Evolutionary conservation across 139 green algal species (phyloP), one percentile per base, ranked within the genome.

Genomic region (Axilococcus clingmanii): DNA sequence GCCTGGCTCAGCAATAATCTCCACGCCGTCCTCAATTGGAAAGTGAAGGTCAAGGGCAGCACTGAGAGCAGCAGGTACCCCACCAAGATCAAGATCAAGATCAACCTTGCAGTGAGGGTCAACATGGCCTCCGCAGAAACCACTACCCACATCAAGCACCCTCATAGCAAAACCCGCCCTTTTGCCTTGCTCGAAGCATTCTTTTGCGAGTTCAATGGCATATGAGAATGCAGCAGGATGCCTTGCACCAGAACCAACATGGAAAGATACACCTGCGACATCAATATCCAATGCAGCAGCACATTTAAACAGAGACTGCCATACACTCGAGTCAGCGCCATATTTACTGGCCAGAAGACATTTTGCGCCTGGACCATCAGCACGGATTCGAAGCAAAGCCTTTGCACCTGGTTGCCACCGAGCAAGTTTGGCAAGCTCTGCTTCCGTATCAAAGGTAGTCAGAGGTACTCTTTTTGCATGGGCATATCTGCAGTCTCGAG

Each of bases 101-200:
- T 82, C 77, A 7, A 91, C 82, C 27, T 70, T 70, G 55, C 78
- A 80, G 12, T 50, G 47, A 3, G 57, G 52, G 41, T 78, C 59
- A 61, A 89, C 80, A 24, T 74, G 66, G 42, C 77, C 86, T 28
- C 64, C 69, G 22, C 71, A 84, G 72, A 97, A 97, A 41, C 91
- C 91, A 40, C 91, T 91, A 32, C 91, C 91, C 48, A 99, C 88
- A 72, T 99, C 91, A 28, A 99, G 75, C 43, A 94, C 57, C 35
- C 79, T 65, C 83, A 98, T 92, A 25, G 68, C 35, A 60, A 86
- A 88, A 35, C 91, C 91, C 27, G 86, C 44, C 2, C 45, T 36
- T 12, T 60, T 34, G 8, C 74, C 90, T 42, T 80, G 46, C 48
- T 95, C 79, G 63, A 97, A 98, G 0, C 84, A 70, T 40, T 69